phyloP scores from a whole-genome alignment of 202 grass and related monocot species.

The Panicum hallii region DNA sequence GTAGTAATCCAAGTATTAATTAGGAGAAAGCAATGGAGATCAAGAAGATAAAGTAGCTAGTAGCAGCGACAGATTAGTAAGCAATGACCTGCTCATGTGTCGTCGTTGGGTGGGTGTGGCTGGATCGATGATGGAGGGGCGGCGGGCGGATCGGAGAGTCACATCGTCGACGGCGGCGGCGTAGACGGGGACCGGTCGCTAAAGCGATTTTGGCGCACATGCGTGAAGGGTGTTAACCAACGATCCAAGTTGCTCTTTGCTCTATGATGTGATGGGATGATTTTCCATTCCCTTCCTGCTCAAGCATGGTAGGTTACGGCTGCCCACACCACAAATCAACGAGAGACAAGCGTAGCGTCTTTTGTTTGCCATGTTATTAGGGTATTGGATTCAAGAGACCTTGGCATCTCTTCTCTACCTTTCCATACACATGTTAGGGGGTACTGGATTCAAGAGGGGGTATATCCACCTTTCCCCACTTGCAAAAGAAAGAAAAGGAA shows the following conservation, averaged over 20 bases:
- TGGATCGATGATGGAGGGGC: no score
- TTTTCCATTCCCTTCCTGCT: not conserved
- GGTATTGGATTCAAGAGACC: slow-evolving; percentile 3
- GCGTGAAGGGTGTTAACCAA: not conserved
- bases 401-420: not conserved
- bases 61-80: no score
- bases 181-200: not conserved
- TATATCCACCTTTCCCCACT: not conserved
- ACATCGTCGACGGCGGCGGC: not conserved
- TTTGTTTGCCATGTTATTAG: not conserved
- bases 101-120: no score
- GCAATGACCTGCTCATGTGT: no score
- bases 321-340: not conserved
- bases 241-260: not conserved
- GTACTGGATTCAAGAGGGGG: not conserved
- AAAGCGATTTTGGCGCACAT: slow-evolving; percentile 28
- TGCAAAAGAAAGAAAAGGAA: not conserved
- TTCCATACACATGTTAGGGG: not conserved
- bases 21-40: not conserved
- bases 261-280: not conserved
- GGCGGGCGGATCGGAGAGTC: no score
- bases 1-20: no score
- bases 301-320: not conserved
- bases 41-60: no score
- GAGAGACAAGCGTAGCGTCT: not conserved